Conservation (phyloP, 768 basidiomycete species). For the Hericium coralloides region DNA sequence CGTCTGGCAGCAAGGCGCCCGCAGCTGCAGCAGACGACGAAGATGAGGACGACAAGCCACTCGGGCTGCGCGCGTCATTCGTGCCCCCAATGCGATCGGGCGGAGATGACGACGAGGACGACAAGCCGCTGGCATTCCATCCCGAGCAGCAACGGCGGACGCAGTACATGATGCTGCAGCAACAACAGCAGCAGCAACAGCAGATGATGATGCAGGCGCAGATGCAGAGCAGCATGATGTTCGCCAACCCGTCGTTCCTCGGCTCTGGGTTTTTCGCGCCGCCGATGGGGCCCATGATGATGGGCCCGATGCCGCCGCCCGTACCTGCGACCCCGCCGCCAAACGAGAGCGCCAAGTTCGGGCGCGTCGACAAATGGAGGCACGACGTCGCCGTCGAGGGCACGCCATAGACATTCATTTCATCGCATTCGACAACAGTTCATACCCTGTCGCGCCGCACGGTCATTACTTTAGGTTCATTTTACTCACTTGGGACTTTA, state of each 20-base stretch:
- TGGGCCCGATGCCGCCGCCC: conserved; percentile 30
- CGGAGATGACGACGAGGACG: conserved; percentile 42
- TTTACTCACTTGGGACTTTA: not conserved
- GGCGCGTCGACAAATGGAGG: conserved; percentile 74
- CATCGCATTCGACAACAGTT: conserved; percentile 2
- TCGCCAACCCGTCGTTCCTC: conserved; percentile 59
- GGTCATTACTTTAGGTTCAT: not conserved
- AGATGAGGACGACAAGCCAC: conserved; percentile 41
- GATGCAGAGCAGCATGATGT: conserved; percentile 67
- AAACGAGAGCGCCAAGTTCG: conserved; percentile 60
- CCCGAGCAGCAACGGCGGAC: conserved; percentile 75
- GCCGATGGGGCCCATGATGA: conserved; percentile 30
- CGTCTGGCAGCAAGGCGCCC: not conserved
- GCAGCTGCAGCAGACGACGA: not conserved
- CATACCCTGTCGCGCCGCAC: conserved; percentile 8
- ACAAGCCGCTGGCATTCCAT: conserved; percentile 61
- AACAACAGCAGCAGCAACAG: conserved; percentile 51
- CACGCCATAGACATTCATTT: conserved; percentile 19
- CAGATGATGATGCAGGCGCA: conserved; percentile 46
- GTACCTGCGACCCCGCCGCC: conserved; percentile 47
- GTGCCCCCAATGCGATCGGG: conserved; percentile 8
- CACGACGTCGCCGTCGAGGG: conserved; percentile 69
- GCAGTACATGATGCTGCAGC: conserved; percentile 36
- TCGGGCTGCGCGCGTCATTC: conserved; percentile 58
- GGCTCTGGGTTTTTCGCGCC: conserved; percentile 57